A percentile compares a stretch with the other conserved stretches of the same genome.
Evolutionary conservation across 2,329 filamentous ascomycete genomes (phyloP).

Genomic region (Ascochyta viciae-villosae): DNA sequence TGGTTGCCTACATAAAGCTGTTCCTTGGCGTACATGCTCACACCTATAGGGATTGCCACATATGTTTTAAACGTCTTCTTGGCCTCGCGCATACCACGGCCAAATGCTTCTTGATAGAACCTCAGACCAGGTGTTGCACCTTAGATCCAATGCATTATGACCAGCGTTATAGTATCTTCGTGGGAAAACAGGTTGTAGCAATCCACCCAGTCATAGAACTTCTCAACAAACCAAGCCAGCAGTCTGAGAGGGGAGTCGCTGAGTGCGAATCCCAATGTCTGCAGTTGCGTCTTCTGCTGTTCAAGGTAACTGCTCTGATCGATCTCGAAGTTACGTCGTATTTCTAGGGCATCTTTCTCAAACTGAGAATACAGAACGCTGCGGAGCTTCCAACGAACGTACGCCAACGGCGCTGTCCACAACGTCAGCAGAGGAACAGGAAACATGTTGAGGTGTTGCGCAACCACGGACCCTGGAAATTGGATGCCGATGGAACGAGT

Average conservation of each 20-base stretch:
- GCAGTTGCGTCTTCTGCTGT: constrained; percentile 68
- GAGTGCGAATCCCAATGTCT: constrained; percentile 66
- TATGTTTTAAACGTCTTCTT: neutral
- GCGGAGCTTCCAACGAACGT: constrained; percentile 13
- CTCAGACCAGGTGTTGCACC: constrained; percentile 68
- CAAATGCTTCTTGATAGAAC: constrained; percentile 30
- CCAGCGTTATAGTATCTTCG: constrained; percentile 77
- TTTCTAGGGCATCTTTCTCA: constrained; percentile 48
- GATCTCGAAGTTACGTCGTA: constrained; percentile 55
- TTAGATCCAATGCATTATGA: constrained; percentile 73
- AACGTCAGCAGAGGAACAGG: constrained; percentile 50
- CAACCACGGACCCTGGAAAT: constrained; percentile 65
- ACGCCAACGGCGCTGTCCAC: constrained; percentile 62
- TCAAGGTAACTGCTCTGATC: constrained; percentile 66
- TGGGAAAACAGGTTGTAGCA: constrained; percentile 71
- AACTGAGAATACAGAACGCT: constrained; percentile 1
- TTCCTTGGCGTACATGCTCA: too few relatives aligned
- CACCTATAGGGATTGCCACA: neutral
- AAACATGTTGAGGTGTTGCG: constrained; percentile 68
- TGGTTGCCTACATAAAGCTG: too few relatives aligned
- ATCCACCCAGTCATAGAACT: constrained; percentile 79
- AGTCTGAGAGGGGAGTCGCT: constrained; percentile 73
- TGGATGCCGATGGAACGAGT: constrained; percentile 66
- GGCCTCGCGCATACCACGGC: constrained; percentile 62
- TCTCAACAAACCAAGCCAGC: constrained; percentile 82